Percentiles rank a stretch among this genome's conserved stretches.
phyloP scores from a whole-genome alignment of 768 basidiomycete species.

The Daedaleopsis nitida region DNA sequence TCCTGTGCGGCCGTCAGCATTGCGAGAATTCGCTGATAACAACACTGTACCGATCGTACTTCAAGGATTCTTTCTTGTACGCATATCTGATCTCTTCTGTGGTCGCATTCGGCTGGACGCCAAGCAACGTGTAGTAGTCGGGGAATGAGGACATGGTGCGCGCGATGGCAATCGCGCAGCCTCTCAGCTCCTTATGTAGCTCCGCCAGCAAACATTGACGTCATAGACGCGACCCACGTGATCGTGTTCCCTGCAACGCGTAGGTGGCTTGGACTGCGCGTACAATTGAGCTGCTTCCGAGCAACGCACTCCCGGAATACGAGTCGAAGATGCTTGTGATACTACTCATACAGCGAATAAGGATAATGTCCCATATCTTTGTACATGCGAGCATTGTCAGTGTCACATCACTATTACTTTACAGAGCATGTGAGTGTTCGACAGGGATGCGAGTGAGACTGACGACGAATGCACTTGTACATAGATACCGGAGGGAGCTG shows the following conservation, averaged over 20 bases:
- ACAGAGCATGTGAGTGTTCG: neutral
- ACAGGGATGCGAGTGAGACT: neutral
- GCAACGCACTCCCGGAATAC: neutral
- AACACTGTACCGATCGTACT: constrained; percentile 38
- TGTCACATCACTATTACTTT: neutral
- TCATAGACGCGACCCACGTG: constrained; percentile 21
- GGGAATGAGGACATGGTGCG: constrained; percentile 72
- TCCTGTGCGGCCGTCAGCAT: constrained; percentile 44
- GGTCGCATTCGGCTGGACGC: constrained; percentile 55
- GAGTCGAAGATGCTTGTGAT: neutral
- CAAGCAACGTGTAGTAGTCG: constrained; percentile 75
- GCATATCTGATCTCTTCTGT: constrained; percentile 74
- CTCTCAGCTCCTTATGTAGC: constrained; percentile 8
- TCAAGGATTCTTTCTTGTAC: constrained; percentile 80
- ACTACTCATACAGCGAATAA: constrained; percentile 7
- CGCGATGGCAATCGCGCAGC: neutral
- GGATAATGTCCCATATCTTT: constrained; percentile 16
- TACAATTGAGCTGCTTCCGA: neutral
- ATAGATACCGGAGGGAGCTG: neutral
- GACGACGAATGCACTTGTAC: neutral
- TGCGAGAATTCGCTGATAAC: no score
- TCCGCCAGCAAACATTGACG: constrained; percentile 9
- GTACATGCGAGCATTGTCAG: constrained; percentile 5
- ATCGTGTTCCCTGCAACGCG: constrained; percentile 6
- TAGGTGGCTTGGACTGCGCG: neutral